Evolutionary conservation across 2,329 filamentous ascomycete genomes (phyloP).

Genomic region (Cylindrodendrum hubeiense): DNA sequence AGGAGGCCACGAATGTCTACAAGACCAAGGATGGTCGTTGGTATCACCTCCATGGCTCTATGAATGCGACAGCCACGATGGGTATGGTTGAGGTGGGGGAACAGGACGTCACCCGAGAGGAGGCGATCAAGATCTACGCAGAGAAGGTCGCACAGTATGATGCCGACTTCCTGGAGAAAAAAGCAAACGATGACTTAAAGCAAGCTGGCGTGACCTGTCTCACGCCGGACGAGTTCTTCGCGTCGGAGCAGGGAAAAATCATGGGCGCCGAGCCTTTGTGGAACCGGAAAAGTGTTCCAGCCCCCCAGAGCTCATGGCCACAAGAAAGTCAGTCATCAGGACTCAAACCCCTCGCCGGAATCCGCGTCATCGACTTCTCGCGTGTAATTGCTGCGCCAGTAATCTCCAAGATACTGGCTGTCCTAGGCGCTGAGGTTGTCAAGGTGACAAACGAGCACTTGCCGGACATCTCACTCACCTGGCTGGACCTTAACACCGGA

Average conservation of each 20-base stretch:
- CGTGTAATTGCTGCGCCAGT: constrained; percentile 52
- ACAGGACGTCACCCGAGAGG: constrained; percentile 42
- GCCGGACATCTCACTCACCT: constrained; percentile 47
- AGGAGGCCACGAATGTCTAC: constrained; percentile 50
- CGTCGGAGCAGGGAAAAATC: constrained; percentile 36
- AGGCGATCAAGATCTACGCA: constrained; percentile 43
- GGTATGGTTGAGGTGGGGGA: constrained; percentile 47
- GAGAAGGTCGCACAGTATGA: constrained; percentile 42
- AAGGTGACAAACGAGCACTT: constrained; percentile 48
- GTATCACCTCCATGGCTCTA: constrained; percentile 52
- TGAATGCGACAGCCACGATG: constrained; percentile 47
- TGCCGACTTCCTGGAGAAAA: constrained; percentile 45
- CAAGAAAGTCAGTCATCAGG: constrained; percentile 12
- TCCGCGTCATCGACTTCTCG: constrained; percentile 51
- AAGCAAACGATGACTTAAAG: constrained; percentile 48
- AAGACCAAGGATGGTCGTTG: constrained; percentile 49
- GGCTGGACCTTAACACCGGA: constrained; percentile 50
- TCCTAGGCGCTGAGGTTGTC: constrained; percentile 50
- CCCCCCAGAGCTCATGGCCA: constrained; percentile 29
- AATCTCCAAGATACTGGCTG: constrained; percentile 47
- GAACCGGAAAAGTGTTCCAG: constrained; percentile 29
- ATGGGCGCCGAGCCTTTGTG: constrained; percentile 14
- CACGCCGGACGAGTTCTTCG: constrained; percentile 49
- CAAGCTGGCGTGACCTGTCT: constrained; percentile 49
- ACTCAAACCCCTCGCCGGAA: constrained; percentile 46